Evolutionary conservation across 2,329 filamentous ascomycete genomes (phyloP).

Genomic region (Neobulgaria alba): DNA sequence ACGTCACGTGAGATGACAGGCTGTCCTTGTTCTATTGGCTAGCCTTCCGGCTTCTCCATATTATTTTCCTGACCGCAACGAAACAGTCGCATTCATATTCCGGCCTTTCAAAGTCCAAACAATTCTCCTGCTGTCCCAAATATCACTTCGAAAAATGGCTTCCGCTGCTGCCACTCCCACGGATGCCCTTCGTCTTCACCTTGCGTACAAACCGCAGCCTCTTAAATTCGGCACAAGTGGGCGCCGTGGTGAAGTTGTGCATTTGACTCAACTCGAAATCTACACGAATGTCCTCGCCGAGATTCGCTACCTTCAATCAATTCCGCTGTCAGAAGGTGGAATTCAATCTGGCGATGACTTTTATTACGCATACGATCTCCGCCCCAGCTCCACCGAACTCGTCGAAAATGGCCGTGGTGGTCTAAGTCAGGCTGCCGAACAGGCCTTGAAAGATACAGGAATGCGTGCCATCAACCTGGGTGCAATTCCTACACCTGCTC

Average conservation of each 20-base stretch:
- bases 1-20: too few relatives aligned
- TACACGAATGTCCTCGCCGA: slow-evolving; percentile 30
- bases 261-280: slow-evolving; percentile 30
- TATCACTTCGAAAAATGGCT: too few relatives aligned
- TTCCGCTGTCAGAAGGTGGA: slow-evolving; percentile 23
- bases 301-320: slow-evolving; percentile 27
- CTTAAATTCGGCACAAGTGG: slow-evolving; percentile 31
- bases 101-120: too few relatives aligned
- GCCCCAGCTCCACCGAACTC: slow-evolving; percentile 27
- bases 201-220: slow-evolving; percentile 22
- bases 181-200: slow-evolving; percentile 14
- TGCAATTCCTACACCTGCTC: slow-evolving; percentile 28
- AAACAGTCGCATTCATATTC: too few relatives aligned
- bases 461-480: slow-evolving; percentile 28
- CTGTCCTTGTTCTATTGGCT: too few relatives aligned
- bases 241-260: slow-evolving; percentile 27
- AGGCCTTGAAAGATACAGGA: slow-evolving; percentile 25
- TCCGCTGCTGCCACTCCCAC: slow-evolving; percentile 1
- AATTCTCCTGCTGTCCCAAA: too few relatives aligned
- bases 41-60: too few relatives aligned
- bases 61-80: too few relatives aligned
- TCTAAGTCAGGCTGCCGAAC: slow-evolving; percentile 26
- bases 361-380: slow-evolving; percentile 28
- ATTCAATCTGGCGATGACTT: slow-evolving; percentile 27
- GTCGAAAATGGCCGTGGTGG: slow-evolving; percentile 27